Conservation (phyloP, 352 stramenopile species). For the Thraustochytrium striatum region DNA sequence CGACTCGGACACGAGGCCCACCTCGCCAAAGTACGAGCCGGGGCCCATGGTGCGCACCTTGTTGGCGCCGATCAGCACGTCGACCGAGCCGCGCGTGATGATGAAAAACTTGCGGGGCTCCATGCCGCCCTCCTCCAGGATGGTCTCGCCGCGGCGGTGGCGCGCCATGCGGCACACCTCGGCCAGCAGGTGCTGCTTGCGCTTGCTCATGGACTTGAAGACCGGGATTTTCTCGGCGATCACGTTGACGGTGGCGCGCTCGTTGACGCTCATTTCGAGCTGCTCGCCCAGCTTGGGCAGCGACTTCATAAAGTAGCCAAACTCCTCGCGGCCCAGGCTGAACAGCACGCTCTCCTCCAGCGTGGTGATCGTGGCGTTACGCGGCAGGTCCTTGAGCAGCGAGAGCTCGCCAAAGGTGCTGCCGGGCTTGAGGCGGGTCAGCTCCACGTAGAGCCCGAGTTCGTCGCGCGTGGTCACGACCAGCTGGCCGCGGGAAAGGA, state of each 20-base stretch:
- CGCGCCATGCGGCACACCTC: slow-evolving; percentile 39
- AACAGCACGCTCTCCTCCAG: slow-evolving; percentile 46
- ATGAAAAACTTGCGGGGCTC: slow-evolving; percentile 43
- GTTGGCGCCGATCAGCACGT: slow-evolving; percentile 33
- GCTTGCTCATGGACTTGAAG: slow-evolving; percentile 42
- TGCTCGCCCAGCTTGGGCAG: slow-evolving; percentile 29
- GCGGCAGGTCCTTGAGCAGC: slow-evolving; percentile 33
- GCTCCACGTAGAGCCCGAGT: slow-evolving; percentile 38
- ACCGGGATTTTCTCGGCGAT: slow-evolving; percentile 39
- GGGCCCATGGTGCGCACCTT: slow-evolving; percentile 5
- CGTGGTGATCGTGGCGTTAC: slow-evolving; percentile 47
- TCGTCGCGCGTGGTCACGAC: slow-evolving; percentile 44
- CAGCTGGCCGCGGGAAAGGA: slow-evolving; percentile 23
- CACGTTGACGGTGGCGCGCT: slow-evolving; percentile 44
- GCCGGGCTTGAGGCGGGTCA: slow-evolving; percentile 27
- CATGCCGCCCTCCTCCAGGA: slow-evolving; percentile 39
- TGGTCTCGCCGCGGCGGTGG: neutral
- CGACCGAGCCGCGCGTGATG: slow-evolving; percentile 35
- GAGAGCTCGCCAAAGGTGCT: slow-evolving; percentile 40
- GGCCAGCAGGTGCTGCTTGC: slow-evolving; percentile 39
- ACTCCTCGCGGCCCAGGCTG: slow-evolving; percentile 39
- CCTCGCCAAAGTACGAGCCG: slow-evolving; percentile 48
- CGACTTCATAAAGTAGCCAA: slow-evolving; percentile 45
- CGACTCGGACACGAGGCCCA: slow-evolving; percentile 43
- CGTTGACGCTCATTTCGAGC: slow-evolving; percentile 43